Conservation (phyloP, 2,329 filamentous ascomycete species). For the Myotisia sp. region DNA sequence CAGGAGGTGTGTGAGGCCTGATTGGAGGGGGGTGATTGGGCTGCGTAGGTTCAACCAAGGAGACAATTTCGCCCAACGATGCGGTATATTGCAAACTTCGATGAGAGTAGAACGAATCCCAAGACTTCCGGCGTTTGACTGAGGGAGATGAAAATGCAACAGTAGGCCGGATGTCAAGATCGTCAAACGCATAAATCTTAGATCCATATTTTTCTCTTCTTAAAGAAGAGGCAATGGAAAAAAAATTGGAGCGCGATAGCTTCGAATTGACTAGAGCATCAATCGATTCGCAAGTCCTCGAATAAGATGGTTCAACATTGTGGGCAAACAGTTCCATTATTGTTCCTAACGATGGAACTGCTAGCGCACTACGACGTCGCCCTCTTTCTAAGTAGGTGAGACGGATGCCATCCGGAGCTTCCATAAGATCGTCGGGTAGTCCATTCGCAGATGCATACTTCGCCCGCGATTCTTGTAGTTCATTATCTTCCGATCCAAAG, state of each 20-base stretch:
- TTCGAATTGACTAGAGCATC: conserved; percentile 1
- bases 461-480: conserved; percentile 1
- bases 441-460: not conserved
- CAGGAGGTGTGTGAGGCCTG: conserved; percentile 29
- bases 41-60: conserved; percentile 19
- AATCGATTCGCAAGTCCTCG: conserved; percentile 6
- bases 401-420: conserved; percentile 22
- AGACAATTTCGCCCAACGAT: conserved; percentile 16
- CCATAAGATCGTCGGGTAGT: not conserved
- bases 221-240: not conserved
- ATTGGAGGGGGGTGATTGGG: conserved; percentile 26
- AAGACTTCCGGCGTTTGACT: conserved; percentile 5
- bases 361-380: conserved; percentile 11
- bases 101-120: conserved; percentile 16
- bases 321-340: conserved; percentile 18
- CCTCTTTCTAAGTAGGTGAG: not conserved
- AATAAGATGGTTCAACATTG: conserved; percentile 10
- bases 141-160: conserved; percentile 5
- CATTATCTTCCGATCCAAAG: conserved; percentile 15
- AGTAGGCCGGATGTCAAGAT: conserved; percentile 14
- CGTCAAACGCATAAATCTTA: conserved; percentile 17
- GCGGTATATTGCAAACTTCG: conserved; percentile 13
- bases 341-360: conserved; percentile 15
- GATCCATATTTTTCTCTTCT: conserved; percentile 10
- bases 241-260: not conserved